These are phyloP conservation scores for Melanopsichium pennsylvanicum DNA, from an alignment of 1,284 basidiomycete genomes.

Conservation along the genomic window DNA sequence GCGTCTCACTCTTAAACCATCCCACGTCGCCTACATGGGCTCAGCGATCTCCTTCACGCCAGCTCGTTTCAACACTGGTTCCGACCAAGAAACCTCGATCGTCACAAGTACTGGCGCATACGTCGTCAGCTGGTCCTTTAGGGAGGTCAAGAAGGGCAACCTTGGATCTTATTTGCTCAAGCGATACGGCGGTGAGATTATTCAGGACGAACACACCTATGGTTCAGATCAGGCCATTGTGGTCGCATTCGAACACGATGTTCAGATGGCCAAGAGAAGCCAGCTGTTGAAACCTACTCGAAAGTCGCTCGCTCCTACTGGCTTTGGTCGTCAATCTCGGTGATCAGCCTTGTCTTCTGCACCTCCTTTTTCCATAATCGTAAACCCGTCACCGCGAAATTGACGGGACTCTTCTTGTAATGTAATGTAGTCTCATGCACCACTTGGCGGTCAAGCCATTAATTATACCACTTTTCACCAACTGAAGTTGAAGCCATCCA, in stretches of 20 bases:
- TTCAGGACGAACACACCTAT: slow-evolving; percentile 58
- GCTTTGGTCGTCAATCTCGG: slow-evolving; percentile 37
- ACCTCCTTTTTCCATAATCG: too few species aligned
- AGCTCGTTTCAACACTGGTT: slow-evolving; percentile 91
- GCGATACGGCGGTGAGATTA: slow-evolving; percentile 68
- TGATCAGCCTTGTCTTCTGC: too few species aligned
- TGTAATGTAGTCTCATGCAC: slow-evolving; percentile 14
- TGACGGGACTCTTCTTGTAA: background rate
- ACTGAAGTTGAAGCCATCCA: too few species aligned
- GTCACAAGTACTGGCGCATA: slow-evolving; percentile 95
- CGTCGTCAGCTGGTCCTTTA: slow-evolving; percentile 86
- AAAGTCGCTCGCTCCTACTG: slow-evolving; percentile 69
- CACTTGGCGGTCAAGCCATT: too few species aligned
- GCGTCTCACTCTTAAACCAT: slow-evolving; percentile 84
- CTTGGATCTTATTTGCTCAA: slow-evolving; percentile 94
- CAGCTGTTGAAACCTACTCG: slow-evolving; percentile 85
- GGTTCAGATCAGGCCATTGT: slow-evolving; percentile 91
- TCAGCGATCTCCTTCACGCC: slow-evolving; percentile 87
- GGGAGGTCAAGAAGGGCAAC: slow-evolving; percentile 88
- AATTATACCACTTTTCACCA: slow-evolving; percentile 4
- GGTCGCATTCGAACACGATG: slow-evolving; percentile 92
- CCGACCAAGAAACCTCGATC: slow-evolving; percentile 84
- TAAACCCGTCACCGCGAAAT: too few species aligned
- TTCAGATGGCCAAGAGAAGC: slow-evolving; percentile 92
- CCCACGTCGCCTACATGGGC: slow-evolving; percentile 96